Conservation (phyloP, 1,284 basidiomycete species). For the Tilletia indica region DNA sequence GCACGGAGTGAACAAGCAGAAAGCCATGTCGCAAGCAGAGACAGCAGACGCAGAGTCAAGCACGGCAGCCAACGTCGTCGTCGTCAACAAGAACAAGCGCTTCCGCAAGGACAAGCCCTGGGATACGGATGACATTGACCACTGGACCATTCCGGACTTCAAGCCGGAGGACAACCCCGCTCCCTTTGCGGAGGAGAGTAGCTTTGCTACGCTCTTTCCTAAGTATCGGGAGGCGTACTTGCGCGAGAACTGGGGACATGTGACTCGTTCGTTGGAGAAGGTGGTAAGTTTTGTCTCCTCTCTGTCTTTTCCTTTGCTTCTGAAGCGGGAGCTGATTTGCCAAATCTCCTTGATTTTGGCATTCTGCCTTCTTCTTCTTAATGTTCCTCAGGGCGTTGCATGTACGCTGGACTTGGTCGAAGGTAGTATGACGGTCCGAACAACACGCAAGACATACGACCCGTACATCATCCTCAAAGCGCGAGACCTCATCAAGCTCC, state of each 20-base stretch:
- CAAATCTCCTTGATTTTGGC: not conserved
- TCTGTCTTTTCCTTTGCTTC: not conserved
- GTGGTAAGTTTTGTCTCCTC: slow-evolving; percentile 64
- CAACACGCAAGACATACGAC: slow-evolving; percentile 94
- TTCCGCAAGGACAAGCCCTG: slow-evolving; percentile 62
- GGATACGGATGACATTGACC: slow-evolving; percentile 98
- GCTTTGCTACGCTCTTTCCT: slow-evolving; percentile 95
- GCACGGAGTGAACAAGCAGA: not conserved
- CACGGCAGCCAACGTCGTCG: not conserved
- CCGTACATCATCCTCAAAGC: slow-evolving; percentile 95
- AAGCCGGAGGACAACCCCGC: slow-evolving; percentile 67
- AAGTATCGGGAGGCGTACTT: slow-evolving; percentile 98
- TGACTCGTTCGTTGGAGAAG: slow-evolving; percentile 80
- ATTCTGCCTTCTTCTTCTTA: too few species aligned
- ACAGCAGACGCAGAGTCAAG: not conserved
- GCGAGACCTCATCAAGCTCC: slow-evolving; percentile 89
- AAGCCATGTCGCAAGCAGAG: too few species aligned
- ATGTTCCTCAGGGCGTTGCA: slow-evolving; percentile 68
- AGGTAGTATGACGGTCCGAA: slow-evolving; percentile 94
- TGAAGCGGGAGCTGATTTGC: not conserved
- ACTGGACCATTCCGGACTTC: slow-evolving; percentile 91
- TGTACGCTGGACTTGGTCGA: slow-evolving; percentile 94
- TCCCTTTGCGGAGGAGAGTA: slow-evolving; percentile 89
- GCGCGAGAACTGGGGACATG: slow-evolving; percentile 87
- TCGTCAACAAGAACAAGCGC: slow-evolving; percentile 50